Percentiles rank a stretch among this genome's conserved stretches.
Conservation (phyloP, 495 filamentous ascomycete species). For the Tuber aestivum region DNA sequence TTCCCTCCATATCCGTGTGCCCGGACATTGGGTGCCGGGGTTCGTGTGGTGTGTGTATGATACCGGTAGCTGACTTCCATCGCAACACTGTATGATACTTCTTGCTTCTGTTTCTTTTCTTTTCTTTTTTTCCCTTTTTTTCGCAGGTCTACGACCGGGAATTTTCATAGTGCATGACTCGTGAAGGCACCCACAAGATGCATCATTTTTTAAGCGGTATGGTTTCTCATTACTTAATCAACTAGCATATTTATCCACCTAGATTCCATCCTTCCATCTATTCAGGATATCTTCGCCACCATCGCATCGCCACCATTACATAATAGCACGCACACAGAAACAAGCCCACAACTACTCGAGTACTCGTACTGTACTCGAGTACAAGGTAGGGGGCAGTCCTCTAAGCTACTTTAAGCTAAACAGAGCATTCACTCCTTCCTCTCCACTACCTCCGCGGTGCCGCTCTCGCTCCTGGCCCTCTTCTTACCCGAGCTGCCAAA, state of each 20-base stretch:
- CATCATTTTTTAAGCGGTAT: neutral
- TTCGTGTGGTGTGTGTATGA: too few species aligned
- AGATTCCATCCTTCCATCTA: neutral
- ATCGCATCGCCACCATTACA: neutral
- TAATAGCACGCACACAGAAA: neutral
- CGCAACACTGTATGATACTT: too few species aligned
- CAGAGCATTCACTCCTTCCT: neutral
- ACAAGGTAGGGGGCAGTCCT: neutral
- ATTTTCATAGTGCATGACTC: neutral
- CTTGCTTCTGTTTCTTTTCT: too few species aligned
- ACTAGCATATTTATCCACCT: neutral
- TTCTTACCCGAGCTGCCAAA: conserved; percentile 15
- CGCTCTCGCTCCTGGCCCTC: neutral
- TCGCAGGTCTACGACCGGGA: too few species aligned
- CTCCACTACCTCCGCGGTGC: neutral
- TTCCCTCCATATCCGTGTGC: too few species aligned
- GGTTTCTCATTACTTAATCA: neutral
- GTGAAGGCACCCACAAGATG: neutral
- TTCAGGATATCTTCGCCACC: neutral
- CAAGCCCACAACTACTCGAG: neutral
- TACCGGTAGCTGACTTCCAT: too few species aligned
- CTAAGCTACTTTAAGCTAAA: neutral
- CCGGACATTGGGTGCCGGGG: too few species aligned
- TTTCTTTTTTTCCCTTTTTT: too few species aligned
- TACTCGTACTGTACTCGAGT: too few species aligned